Evolutionary conservation across 2,329 filamentous ascomycete species (phyloP).

Genomic region (Aspergillus pseudonomiae): DNA sequence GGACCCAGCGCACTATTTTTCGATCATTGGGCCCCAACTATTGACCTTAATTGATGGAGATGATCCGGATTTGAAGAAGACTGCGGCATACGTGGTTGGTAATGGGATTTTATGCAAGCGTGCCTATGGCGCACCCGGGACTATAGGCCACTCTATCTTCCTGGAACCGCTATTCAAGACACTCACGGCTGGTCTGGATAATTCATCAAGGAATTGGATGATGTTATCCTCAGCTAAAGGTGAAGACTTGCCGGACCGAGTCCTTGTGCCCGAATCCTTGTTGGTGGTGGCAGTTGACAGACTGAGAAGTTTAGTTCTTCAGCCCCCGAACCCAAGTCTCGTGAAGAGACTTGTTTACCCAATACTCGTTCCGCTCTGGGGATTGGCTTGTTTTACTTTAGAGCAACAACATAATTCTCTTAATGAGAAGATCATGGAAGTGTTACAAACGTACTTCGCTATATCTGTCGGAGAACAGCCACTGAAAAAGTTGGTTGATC

Average conservation of each 20-base stretch:
- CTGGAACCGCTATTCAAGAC: slow-evolving; percentile 44
- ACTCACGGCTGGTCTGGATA: slow-evolving; percentile 37
- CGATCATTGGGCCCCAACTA: slow-evolving; percentile 43
- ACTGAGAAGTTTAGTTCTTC: slow-evolving; percentile 38
- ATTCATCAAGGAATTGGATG: slow-evolving; percentile 32
- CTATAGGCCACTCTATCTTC: slow-evolving; percentile 46
- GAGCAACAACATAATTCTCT: slow-evolving; percentile 29
- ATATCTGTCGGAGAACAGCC: slow-evolving; percentile 41
- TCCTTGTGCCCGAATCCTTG: slow-evolving; percentile 30
- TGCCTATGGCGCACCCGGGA: slow-evolving; percentile 42
- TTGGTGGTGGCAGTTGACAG: slow-evolving; percentile 39
- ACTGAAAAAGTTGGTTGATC: slow-evolving; percentile 42
- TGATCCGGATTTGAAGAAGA: slow-evolving; percentile 43
- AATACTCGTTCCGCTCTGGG: slow-evolving; percentile 47
- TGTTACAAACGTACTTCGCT: slow-evolving; percentile 46
- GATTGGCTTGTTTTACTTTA: slow-evolving; percentile 41
- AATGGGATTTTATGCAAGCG: slow-evolving; percentile 48
- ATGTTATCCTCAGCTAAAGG: slow-evolving; percentile 1
- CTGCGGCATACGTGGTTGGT: slow-evolving; percentile 47
- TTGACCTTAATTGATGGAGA: slow-evolving; percentile 44
- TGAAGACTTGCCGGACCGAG: slow-evolving; percentile 9
- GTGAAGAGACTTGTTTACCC: slow-evolving; percentile 46
- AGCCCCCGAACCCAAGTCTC: slow-evolving; percentile 48
- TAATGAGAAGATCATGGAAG: slow-evolving; percentile 33
- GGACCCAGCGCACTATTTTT: slow-evolving; percentile 40